Evolutionary conservation across 495 filamentous ascomycete genomes (phyloP).

Genomic region (Chaetomium tenue): DNA sequence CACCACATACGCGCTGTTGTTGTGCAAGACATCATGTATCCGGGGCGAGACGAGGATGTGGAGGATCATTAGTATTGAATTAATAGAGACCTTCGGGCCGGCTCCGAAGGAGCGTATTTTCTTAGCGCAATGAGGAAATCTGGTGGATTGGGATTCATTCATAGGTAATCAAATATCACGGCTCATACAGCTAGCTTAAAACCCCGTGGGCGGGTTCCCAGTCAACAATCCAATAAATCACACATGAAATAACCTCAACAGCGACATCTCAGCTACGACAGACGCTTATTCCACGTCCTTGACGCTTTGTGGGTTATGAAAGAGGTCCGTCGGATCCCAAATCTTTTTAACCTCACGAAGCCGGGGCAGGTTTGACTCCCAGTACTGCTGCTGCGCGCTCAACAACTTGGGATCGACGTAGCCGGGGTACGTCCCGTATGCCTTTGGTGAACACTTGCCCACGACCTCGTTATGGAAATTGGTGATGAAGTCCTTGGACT

Average conservation of each 20-base stretch:
- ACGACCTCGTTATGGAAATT: slow-evolving; percentile 47
- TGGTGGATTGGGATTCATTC: too few relatives aligned
- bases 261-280: background rate
- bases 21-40: slow-evolving; percentile 57
- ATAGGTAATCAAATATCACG: too few relatives aligned
- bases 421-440: slow-evolving; percentile 62
- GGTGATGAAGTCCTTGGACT: slow-evolving; percentile 48
- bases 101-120: too few relatives aligned
- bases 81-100: too few relatives aligned
- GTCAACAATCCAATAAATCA: too few relatives aligned
- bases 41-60: slow-evolving; percentile 62
- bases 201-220: too few relatives aligned
- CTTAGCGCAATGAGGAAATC: too few relatives aligned
- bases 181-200: too few relatives aligned
- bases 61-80: slow-evolving; percentile 39
- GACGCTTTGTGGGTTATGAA: slow-evolving; percentile 66
- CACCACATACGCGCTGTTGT: slow-evolving; percentile 55
- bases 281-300: slow-evolving; percentile 24
- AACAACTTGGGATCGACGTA: slow-evolving; percentile 65
- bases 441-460: slow-evolving; percentile 31
- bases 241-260: too few relatives aligned
- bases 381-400: slow-evolving; percentile 55
- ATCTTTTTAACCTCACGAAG: slow-evolving; percentile 53
- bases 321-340: slow-evolving; percentile 55
- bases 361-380: slow-evolving; percentile 50